These are phyloP conservation scores for Danielia reshetovae DNA, from an alignment of 805 yeast genomes.

Conservation along the genomic window DNA sequence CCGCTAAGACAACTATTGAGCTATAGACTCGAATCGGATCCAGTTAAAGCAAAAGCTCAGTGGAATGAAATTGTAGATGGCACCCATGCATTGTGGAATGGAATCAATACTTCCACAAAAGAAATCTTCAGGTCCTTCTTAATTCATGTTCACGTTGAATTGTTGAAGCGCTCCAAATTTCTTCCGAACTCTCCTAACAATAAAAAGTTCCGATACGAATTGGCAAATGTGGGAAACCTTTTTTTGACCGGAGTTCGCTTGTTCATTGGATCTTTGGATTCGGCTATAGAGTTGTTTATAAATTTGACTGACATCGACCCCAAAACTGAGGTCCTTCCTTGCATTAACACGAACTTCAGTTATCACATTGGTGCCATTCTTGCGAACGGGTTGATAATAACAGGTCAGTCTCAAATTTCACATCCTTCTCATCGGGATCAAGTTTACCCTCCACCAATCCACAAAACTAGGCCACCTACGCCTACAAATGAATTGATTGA, in stretches of 20 bases:
- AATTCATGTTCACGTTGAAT: slow-evolving; percentile 73
- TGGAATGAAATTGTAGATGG: slow-evolving; percentile 85
- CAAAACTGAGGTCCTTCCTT: slow-evolving; percentile 62
- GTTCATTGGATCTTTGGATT: slow-evolving; percentile 79
- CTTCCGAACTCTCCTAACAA: slow-evolving; percentile 23
- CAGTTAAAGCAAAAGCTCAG: slow-evolving; percentile 54
- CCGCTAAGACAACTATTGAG: slow-evolving; percentile 33
- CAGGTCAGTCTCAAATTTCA: slow-evolving; percentile 91
- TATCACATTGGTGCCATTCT: slow-evolving; percentile 81
- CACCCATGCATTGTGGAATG: slow-evolving; percentile 62
- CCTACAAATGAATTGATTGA: slow-evolving; percentile 9
- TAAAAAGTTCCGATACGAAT: slow-evolving; percentile 64
- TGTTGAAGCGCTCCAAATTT: slow-evolving; percentile 58
- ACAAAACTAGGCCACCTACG: slow-evolving; percentile 16
- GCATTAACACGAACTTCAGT: slow-evolving; percentile 78
- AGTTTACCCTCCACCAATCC: slow-evolving; percentile 18
- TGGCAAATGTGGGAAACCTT: slow-evolving; percentile 83
- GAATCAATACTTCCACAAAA: slow-evolving; percentile 54
- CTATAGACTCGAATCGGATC: slow-evolving; percentile 48
- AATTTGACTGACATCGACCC: slow-evolving; percentile 59
- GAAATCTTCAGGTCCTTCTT: slow-evolving; percentile 75
- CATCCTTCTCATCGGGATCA: slow-evolving; percentile 54
- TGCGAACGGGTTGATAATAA: slow-evolving; percentile 64
- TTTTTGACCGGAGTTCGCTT: slow-evolving; percentile 77
- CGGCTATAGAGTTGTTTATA: slow-evolving; percentile 72